Evolutionary conservation across 1,284 basidiomycete genomes (phyloP).

Genomic region (Ustilago sp.): DNA sequence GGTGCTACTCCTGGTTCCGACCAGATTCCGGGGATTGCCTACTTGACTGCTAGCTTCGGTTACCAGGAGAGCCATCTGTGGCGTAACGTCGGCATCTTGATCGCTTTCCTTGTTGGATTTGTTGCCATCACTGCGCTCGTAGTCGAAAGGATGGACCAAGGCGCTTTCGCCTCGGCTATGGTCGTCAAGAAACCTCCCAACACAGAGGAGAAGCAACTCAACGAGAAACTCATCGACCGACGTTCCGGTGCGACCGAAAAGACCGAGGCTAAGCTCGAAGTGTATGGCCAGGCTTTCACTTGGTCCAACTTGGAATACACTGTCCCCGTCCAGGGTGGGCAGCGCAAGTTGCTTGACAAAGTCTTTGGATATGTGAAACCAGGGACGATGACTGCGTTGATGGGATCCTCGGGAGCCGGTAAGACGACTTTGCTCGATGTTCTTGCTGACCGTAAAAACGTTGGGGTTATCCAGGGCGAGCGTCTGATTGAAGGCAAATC

Average conservation of each 20-base stretch:
- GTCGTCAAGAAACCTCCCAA: conserved; percentile 60
- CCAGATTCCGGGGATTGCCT: conserved; percentile 72
- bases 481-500: conserved; percentile 81
- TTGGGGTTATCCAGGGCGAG: conserved; percentile 83
- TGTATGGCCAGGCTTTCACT: conserved; percentile 67
- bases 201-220: conserved; percentile 48
- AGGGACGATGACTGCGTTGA: conserved; percentile 78
- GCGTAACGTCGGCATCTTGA: conserved; percentile 72
- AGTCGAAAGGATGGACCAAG: conserved; percentile 51
- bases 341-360: conserved; percentile 78
- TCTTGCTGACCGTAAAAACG: conserved; percentile 81
- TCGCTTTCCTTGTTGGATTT: conserved; percentile 65
- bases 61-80: conserved; percentile 74
- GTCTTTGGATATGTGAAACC: conserved; percentile 86
- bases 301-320: conserved; percentile 72
- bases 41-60: conserved; percentile 74
- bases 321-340: conserved; percentile 73
- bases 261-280: conserved; percentile 58
- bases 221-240: conserved; percentile 43
- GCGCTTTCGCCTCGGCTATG: conserved; percentile 62
- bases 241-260: conserved; percentile 41
- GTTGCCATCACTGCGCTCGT: conserved; percentile 57
- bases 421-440: conserved; percentile 79
- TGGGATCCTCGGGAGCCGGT: conserved; percentile 80
- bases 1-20: conserved; percentile 70